These are phyloP conservation scores for Sporothrix inflata DNA, from an alignment of 2,329 filamentous ascomycete genomes.

Conservation along the genomic window DNA sequence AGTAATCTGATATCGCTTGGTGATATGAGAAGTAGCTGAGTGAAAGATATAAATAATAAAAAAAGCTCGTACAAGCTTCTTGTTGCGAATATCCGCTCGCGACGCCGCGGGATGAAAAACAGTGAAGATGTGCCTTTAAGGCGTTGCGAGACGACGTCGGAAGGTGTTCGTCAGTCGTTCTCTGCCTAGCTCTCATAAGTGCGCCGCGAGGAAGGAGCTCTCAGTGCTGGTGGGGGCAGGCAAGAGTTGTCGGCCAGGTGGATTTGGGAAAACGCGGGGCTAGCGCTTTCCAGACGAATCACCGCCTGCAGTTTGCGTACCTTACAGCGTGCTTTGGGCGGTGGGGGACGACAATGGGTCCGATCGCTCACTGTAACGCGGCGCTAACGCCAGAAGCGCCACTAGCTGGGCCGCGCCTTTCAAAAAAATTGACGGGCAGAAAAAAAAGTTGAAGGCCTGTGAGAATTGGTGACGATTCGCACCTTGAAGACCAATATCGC, in stretches of 20 bases:
- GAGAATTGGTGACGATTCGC: not conserved
- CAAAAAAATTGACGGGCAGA: constrained; percentile 26
- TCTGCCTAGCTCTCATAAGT: constrained; percentile 22
- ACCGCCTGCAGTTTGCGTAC: constrained; percentile 6
- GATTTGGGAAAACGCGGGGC: constrained; percentile 23
- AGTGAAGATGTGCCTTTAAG: not conserved
- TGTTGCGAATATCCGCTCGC: not conserved
- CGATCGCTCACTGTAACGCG: not conserved
- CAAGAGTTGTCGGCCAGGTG: not conserved
- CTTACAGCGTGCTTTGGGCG: constrained; percentile 24
- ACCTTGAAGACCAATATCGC: not conserved
- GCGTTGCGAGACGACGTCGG: not conserved
- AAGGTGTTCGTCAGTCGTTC: constrained; percentile 22
- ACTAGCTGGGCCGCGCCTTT: not conserved
- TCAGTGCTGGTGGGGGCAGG: not conserved
- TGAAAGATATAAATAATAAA: not conserved
- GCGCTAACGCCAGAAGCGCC: not conserved
- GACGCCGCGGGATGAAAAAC: not conserved
- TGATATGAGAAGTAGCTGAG: not conserved
- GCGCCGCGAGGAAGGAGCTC: constrained; percentile 11
- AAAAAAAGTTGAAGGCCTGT: constrained; percentile 14
- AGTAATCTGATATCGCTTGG: not conserved
- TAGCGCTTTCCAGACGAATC: not conserved
- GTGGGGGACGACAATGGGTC: constrained; percentile 23
- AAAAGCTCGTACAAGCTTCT: not conserved